phyloP scores from a whole-genome alignment of 1,284 basidiomycete genomes.

The Tremellales sp. region DNA sequence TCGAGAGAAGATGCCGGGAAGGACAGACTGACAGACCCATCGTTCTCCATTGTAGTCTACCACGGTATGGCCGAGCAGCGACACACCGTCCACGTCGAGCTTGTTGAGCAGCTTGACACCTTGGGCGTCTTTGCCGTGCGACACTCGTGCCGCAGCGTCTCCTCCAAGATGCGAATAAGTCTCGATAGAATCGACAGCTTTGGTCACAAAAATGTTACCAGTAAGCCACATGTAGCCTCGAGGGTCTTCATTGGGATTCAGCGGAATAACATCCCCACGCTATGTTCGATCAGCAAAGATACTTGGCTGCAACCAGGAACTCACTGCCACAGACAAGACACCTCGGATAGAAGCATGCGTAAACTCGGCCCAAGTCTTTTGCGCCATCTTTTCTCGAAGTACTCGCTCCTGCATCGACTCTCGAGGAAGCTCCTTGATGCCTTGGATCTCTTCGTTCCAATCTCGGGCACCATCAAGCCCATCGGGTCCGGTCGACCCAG shows the following conservation, averaged over 20 bases:
- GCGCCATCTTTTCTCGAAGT: conserved; percentile 55
- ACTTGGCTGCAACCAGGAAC: conserved; percentile 15
- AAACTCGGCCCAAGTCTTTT: conserved; percentile 56
- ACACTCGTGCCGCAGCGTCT: conserved; percentile 56
- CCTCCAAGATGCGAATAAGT: conserved; percentile 56
- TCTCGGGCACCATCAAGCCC: conserved; percentile 55
- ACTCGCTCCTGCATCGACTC: conserved; percentile 53
- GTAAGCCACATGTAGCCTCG: conserved; percentile 56
- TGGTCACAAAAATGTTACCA: conserved; percentile 58
- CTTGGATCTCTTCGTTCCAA: conserved; percentile 60
- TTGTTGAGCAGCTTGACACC: conserved; percentile 55
- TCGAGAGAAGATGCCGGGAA: conserved; percentile 56
- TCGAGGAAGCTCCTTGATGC: conserved; percentile 54
- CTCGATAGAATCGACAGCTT: conserved; percentile 56
- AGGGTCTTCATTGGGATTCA: conserved; percentile 56
- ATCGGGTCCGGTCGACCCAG: conserved; percentile 53
- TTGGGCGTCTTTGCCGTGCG: conserved; percentile 57
- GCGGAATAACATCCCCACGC: conserved; percentile 53
- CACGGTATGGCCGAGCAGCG: conserved; percentile 64
- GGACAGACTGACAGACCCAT: conserved; percentile 58
- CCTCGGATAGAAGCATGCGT: conserved; percentile 53
- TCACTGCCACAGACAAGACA: conserved; percentile 51
- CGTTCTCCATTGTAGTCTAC: conserved; percentile 58
- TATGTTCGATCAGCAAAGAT: conserved; percentile 3
- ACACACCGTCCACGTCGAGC: conserved; percentile 68